A percentile compares a stretch with the other conserved stretches of the same genome.
Conservation (phyloP, 352 stramenopile genomes). For the Blastocystis sp. region DNA sequence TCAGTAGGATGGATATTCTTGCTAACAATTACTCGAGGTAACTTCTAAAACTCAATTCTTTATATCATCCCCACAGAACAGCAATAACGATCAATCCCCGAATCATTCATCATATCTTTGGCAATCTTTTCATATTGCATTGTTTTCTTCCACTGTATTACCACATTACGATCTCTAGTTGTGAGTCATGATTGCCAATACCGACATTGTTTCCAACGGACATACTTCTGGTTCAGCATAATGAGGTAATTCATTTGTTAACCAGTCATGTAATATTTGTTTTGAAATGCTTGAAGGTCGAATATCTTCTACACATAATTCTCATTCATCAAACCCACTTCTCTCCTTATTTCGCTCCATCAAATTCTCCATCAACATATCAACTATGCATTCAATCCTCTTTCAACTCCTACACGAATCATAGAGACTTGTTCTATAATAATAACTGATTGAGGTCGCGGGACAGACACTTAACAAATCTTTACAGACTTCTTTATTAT, state of each 20-base stretch:
- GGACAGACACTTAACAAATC: background rate
- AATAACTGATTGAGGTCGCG: background rate
- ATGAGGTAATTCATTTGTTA: background rate
- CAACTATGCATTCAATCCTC: background rate
- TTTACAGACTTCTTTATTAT: background rate
- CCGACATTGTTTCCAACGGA: background rate
- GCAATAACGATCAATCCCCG: background rate
- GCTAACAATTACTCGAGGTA: background rate
- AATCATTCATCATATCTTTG: constrained; percentile 23
- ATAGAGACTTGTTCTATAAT: background rate
- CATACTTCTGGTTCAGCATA: constrained; percentile 7
- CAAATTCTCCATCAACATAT: background rate
- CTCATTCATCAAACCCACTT: background rate
- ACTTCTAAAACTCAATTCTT: background rate
- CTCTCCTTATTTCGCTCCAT: background rate
- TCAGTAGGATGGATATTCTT: constrained; percentile 19
- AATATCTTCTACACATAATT: constrained; percentile 27
- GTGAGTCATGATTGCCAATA: background rate
- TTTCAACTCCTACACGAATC: background rate
- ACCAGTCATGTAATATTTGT: constrained; percentile 30
- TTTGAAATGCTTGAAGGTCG: background rate
- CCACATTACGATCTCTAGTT: background rate
- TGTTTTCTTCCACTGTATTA: constrained; percentile 38
- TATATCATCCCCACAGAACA: background rate
- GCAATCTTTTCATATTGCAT: constrained; percentile 10